A percentile compares a stretch with the other conserved stretches of the same genome.
These are phyloP conservation scores for Syzygium oleosum DNA, from an alignment of 345 rosid genomes.

Conservation along the genomic window DNA sequence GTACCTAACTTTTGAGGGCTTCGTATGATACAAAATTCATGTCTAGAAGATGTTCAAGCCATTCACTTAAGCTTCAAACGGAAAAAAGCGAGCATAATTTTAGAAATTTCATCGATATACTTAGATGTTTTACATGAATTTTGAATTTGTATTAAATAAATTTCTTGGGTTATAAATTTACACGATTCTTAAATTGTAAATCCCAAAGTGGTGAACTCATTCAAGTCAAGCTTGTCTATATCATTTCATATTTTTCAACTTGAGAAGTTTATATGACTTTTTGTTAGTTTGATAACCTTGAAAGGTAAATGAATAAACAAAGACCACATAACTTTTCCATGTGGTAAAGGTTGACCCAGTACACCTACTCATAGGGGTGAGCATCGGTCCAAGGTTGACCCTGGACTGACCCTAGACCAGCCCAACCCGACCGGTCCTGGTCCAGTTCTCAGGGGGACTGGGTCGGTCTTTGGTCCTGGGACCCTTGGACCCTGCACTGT, in stretches of 20 bases:
- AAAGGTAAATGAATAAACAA: neutral
- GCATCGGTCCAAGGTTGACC: too few relatives aligned
- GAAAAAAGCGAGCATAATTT: neutral
- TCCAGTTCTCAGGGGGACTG: too few relatives aligned
- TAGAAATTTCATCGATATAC: neutral
- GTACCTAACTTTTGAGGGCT: neutral
- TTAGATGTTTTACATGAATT: neutral
- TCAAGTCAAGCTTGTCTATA: neutral
- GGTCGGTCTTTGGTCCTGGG: too few relatives aligned
- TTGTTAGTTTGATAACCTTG: neutral
- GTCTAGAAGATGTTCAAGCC: neutral
- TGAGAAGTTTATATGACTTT: neutral
- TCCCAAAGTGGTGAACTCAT: neutral
- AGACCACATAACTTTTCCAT: neutral
- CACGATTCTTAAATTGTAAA: neutral
- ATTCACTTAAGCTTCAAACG: neutral
- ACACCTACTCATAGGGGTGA: too few relatives aligned
- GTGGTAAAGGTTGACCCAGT: neutral
- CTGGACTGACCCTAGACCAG: too few relatives aligned
- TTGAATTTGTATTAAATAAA: neutral
- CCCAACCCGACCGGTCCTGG: too few relatives aligned
- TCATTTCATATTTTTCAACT: neutral
- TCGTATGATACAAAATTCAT: neutral
- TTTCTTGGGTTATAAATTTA: neutral
- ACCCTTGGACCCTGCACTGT: too few relatives aligned